Conservation (phyloP, 2,329 filamentous ascomycete species). For the Aspergillus sp. region DNA sequence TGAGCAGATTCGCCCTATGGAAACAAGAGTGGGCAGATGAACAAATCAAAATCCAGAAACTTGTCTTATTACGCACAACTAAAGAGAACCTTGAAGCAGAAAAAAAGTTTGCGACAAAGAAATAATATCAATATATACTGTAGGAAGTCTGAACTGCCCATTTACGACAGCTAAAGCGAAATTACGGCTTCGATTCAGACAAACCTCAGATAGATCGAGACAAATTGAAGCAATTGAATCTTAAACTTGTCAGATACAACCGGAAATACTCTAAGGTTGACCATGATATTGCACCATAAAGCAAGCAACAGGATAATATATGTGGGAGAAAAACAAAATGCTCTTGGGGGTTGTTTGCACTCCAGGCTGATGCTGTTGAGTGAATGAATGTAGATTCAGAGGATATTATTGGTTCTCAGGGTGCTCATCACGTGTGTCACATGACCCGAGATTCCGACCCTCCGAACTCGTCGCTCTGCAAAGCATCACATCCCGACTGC, state of each 20-base stretch:
- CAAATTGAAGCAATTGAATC: background rate
- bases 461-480: slow-evolving; percentile 37
- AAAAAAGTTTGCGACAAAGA: too few relatives aligned
- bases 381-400: background rate
- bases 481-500: slow-evolving; percentile 28
- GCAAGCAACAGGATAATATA: too few relatives aligned
- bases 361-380: background rate
- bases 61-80: background rate
- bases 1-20: background rate
- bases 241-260: background rate
- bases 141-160: background rate
- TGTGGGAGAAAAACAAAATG: too few relatives aligned
- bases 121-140: too few relatives aligned
- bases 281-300: too few relatives aligned
- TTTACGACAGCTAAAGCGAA: background rate
- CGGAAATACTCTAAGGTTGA: too few relatives aligned
- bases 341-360: too few relatives aligned
- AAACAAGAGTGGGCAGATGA: background rate
- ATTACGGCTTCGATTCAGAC: background rate
- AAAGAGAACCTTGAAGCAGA: too few relatives aligned
- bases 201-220: background rate
- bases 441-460: slow-evolving; percentile 33
- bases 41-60: background rate
- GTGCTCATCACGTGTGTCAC: slow-evolving; percentile 25
- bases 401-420: background rate